Evolutionary conservation across 1,284 basidiomycete genomes (phyloP).

Genomic region (Xerocomus amazonicus): DNA sequence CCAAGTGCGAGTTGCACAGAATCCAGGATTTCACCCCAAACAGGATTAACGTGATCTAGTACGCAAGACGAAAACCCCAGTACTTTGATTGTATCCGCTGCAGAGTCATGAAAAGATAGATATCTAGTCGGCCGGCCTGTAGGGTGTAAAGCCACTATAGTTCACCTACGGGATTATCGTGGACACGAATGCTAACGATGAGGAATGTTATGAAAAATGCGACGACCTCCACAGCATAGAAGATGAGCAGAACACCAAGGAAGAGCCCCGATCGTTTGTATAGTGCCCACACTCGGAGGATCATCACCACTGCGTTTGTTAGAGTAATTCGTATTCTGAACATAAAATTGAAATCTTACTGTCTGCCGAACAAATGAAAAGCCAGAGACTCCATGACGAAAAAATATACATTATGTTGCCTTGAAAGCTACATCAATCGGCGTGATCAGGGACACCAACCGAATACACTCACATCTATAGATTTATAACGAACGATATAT

Average conservation of each 20-base stretch:
- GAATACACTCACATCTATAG: background rate
- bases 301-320: background rate
- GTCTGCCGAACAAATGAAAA: background rate
- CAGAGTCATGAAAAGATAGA: no score
- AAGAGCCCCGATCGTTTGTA: background rate
- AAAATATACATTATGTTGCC: background rate
- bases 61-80: no score
- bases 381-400: background rate
- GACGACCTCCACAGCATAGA: background rate
- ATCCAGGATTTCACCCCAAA: no score
- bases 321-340: no score
- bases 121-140: no score
- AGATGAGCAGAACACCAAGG: background rate
- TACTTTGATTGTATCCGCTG: no score
- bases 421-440: background rate
- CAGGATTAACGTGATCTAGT: no score
- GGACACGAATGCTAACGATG: no score
- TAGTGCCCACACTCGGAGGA: background rate
- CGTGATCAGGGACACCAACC: background rate
- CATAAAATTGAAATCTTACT: background rate
- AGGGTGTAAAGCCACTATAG: no score
- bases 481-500: no score
- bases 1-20: background rate
- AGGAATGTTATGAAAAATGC: background rate
- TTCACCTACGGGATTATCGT: no score